These are phyloP conservation scores for Ocimum tenuiflorum DNA, from an alignment of 257 asterid genomes.

Conservation along the genomic window DNA sequence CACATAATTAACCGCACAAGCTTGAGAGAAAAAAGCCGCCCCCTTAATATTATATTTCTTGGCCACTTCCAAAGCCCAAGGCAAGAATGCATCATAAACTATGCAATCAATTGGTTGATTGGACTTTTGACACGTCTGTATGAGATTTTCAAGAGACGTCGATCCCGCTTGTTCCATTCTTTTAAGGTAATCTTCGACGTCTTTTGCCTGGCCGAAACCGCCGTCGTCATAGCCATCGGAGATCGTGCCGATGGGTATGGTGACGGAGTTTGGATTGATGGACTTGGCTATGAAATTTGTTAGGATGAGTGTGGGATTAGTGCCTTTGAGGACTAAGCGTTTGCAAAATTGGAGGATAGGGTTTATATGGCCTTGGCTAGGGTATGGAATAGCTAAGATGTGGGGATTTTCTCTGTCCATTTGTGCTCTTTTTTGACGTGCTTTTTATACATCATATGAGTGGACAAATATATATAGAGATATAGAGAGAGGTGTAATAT, in stretches of 20 bases:
- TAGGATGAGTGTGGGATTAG: conserved; percentile 47
- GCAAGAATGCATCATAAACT: conserved; percentile 63
- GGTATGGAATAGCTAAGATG: conserved; percentile 59
- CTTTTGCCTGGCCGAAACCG: conserved; percentile 39
- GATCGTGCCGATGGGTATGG: conserved; percentile 37
- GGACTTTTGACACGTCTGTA: conserved; percentile 17
- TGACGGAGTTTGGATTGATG: conserved; percentile 26
- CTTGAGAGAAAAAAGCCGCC: conserved; percentile 63
- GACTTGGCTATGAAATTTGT: conserved; percentile 53
- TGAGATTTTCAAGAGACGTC: conserved; percentile 34
- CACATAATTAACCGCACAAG: conserved; percentile 61
- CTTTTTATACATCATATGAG: no score
- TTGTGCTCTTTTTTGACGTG: not conserved
- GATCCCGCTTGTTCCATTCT: conserved; percentile 38
- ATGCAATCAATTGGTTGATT: conserved; percentile 45
- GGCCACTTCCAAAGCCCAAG: conserved; percentile 67
- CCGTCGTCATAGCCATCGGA: conserved; percentile 74
- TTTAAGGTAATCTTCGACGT: conserved; percentile 31
- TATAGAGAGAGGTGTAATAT: not conserved
- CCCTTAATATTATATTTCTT: conserved; percentile 29
- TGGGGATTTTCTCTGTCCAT: conserved; percentile 39
- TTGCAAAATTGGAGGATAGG: conserved; percentile 69
- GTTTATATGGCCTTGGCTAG: conserved; percentile 87
- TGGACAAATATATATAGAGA: no score
- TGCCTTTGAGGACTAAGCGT: conserved; percentile 50